These are phyloP conservation scores for Corchorus capsularis DNA, from an alignment of 345 rosid species.

Conservation along the genomic window DNA sequence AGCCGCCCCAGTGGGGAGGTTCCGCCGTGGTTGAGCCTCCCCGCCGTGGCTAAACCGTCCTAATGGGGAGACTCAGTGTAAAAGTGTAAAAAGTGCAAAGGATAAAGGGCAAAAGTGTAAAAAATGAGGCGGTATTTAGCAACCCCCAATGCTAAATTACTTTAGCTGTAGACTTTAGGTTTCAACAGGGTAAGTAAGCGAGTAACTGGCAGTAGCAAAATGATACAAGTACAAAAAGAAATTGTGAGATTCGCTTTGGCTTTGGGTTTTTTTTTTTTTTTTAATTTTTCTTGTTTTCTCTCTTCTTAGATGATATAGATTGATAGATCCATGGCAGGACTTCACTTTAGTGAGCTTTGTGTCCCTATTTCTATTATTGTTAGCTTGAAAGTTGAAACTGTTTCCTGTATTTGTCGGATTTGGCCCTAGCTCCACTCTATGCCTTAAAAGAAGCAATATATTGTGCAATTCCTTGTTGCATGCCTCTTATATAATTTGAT, in stretches of 20 bases:
- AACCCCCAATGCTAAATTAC: too few species aligned
- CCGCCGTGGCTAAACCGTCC: too few species aligned
- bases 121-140: too few species aligned
- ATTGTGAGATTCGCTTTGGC: background rate
- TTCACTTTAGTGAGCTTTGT: background rate
- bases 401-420: background rate
- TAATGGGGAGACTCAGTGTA: too few species aligned
- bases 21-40: too few species aligned
- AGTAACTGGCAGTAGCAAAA: background rate
- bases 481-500: background rate
- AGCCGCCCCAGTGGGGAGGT: too few species aligned
- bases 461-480: background rate
- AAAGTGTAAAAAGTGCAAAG: too few species aligned
- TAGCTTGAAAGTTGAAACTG: background rate
- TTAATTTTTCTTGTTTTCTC: too few species aligned
- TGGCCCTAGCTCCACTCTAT: background rate
- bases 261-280: too few species aligned
- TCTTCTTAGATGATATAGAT: background rate
- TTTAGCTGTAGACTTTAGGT: background rate
- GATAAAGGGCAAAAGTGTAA: too few species aligned
- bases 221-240: background rate
- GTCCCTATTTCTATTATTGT: background rate
- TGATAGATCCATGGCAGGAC: slow-evolving; percentile 6
- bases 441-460: background rate
- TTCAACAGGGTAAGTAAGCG: background rate